Evolutionary conservation across 306 rosid genomes (phyloP), one percentile per base, ranked within the genome.

Genomic region (Prunus kanzakura): DNA sequence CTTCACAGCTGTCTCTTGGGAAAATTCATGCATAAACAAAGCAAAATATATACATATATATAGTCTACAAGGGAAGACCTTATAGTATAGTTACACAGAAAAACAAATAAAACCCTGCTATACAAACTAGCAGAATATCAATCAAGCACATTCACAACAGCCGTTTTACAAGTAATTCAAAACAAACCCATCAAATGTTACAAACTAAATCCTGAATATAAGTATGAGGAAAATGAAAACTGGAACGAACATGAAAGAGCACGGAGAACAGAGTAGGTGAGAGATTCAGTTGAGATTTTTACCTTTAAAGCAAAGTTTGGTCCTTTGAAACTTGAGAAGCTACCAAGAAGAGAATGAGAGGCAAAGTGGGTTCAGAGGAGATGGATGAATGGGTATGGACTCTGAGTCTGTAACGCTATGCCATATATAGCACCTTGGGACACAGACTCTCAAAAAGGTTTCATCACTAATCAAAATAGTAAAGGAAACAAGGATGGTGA

Each of bases 301-400:
- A 91, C 92, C 95, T 83, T 60, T 1, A 76, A 19, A 29, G 75
- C 69, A 46, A 78, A 60, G 79, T 22, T 67, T 2, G 74, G 58
- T 19, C 22, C 71, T 50, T 51, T 41, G 41, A 4, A 64, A 19
- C 19, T 57, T 11, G n/a, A 46, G 76, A 77, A 62, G 63, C 6
- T 11, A 69, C 19, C 75, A 56, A 7, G 35, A 25, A 76, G 78
- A 84, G 10, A 50, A 71, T 13, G 73, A 38, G 63, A 5, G 70
- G 45, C 18, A 62, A 82, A 68, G 81, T 78, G 90, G 89, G 60
- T 19, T 23, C 2, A 8, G 45, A 10, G 20, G 35, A 0, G 66
- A 16, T 12, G 55, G 16, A 16, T n/a, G 67, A 64, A 47, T 20
- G 46, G 45, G 54, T 69, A 11, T 61, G 82, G 76, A 1, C 15